phyloP scores from a whole-genome alignment of 2,329 filamentous ascomycete species.

The Aspergillus hortae region DNA sequence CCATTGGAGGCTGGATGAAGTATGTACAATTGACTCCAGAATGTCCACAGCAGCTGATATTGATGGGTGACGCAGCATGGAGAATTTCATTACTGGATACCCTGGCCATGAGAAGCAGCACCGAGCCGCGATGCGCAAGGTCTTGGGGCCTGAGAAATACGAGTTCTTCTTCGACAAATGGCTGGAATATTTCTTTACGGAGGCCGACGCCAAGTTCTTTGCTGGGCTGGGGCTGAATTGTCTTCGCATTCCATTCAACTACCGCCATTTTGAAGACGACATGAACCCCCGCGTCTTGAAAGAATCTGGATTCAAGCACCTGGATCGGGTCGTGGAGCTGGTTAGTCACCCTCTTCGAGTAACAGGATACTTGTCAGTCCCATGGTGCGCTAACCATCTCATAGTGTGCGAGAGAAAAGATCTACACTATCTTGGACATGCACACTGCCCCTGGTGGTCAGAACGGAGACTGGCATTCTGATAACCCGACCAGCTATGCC shows the following conservation, averaged over 20 bases:
- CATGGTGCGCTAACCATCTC: neutral
- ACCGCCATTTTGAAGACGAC: slow-evolving; percentile 51
- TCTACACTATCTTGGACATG: slow-evolving; percentile 52
- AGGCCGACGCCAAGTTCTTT: slow-evolving; percentile 57
- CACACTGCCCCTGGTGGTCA: slow-evolving; percentile 50
- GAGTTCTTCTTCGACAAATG: slow-evolving; percentile 59
- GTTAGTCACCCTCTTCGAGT: slow-evolving; percentile 13
- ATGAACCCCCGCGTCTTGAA: slow-evolving; percentile 47
- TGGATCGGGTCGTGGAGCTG: slow-evolving; percentile 47
- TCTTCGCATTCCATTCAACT: slow-evolving; percentile 60
- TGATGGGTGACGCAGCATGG: slow-evolving; percentile 40
- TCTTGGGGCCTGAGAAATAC: slow-evolving; percentile 55
- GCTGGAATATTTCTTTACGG: slow-evolving; percentile 58
- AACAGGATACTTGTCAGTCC: neutral
- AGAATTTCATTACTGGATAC: slow-evolving; percentile 64
- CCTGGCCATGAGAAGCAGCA: slow-evolving; percentile 57
- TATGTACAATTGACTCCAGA: slow-evolving; percentile 14
- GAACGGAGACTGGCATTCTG: slow-evolving; percentile 51
- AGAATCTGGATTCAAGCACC: slow-evolving; percentile 45
- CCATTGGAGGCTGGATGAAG: slow-evolving; percentile 46
- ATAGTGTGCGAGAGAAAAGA: slow-evolving; percentile 43
- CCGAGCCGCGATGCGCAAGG: slow-evolving; percentile 51
- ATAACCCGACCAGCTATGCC: slow-evolving; percentile 45
- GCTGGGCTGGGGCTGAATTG: slow-evolving; percentile 56
- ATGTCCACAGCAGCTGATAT: slow-evolving; percentile 9